A percentile compares a stretch with the other conserved stretches of the same genome.
phyloP scores from a whole-genome alignment of 768 basidiomycete species.

The Lyophyllum decastes region DNA sequence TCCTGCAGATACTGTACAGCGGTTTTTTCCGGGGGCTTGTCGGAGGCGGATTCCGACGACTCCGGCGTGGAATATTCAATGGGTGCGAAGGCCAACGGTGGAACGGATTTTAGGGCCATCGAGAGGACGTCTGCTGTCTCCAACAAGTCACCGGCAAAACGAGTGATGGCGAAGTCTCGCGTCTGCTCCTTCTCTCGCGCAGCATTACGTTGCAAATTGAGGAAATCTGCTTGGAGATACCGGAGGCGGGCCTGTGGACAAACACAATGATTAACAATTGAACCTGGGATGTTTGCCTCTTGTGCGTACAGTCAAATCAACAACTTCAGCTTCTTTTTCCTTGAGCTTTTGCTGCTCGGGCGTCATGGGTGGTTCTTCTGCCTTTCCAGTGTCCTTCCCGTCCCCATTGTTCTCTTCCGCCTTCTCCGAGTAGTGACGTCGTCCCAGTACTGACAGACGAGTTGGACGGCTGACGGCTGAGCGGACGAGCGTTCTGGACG shows the following conservation, averaged over 20 bases:
- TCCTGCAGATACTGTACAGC: conserved; percentile 62
- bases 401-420: conserved; percentile 29
- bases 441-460: conserved; percentile 25
- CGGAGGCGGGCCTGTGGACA: conserved; percentile 74
- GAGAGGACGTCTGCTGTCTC: conserved; percentile 90
- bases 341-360: conserved; percentile 58
- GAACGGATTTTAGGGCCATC: conserved; percentile 82
- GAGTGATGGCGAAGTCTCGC: conserved; percentile 89
- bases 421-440: conserved; percentile 62
- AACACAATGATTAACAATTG: conserved; percentile 9
- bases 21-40: conserved; percentile 46
- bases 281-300: not conserved
- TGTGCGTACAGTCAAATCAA: conserved; percentile 76
- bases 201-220: conserved; percentile 92
- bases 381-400: conserved; percentile 24
- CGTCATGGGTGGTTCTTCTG: conserved; percentile 22
- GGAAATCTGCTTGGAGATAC: conserved; percentile 92
- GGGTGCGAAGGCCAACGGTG: conserved; percentile 42
- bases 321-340: conserved; percentile 78
- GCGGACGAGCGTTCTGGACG: conserved; percentile 48
- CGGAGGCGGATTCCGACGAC: conserved; percentile 27
- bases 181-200: conserved; percentile 91
- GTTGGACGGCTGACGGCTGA: conserved; percentile 27
- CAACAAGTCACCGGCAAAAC: conserved; percentile 87
- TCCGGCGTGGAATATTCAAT: conserved; percentile 23